phyloP scores from a whole-genome alignment of 306 rosid genomes.

The Alnus rubra region DNA sequence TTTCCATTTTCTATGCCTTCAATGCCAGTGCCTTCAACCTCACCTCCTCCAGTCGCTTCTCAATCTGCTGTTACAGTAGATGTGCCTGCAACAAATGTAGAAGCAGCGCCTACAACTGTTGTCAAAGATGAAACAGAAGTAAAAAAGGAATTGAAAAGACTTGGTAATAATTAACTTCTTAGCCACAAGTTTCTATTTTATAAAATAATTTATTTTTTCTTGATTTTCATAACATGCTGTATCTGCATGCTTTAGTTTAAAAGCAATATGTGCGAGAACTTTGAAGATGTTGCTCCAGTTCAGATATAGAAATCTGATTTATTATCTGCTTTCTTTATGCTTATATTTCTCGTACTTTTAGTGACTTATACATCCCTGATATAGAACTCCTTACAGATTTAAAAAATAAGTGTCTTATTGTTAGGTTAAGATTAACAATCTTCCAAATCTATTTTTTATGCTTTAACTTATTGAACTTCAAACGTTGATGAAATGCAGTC shows the following conservation, averaged over 20 bases:
- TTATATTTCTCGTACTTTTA: not conserved
- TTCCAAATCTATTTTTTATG: too few species aligned
- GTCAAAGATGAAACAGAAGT: constrained; percentile 45
- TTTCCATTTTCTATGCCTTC: constrained; percentile 76
- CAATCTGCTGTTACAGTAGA: constrained; percentile 69
- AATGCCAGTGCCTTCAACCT: constrained; percentile 44
- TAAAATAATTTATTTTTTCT: not conserved
- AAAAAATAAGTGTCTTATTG: too few species aligned
- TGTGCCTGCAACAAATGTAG: constrained; percentile 64
- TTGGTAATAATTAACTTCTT: constrained; percentile 51
- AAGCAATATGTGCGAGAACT: not conserved
- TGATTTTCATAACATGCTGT: not conserved
- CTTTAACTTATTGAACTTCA: not conserved
- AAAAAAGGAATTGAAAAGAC: constrained; percentile 49
- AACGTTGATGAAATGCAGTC: not conserved
- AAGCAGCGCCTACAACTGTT: constrained; percentile 46
- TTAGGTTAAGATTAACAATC: not conserved
- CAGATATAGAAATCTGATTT: not conserved
- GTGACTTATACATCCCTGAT: not conserved
- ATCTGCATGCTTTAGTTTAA: not conserved
- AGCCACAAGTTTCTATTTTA: constrained; percentile 9
- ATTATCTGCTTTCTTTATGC: not conserved
- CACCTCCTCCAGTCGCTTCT: constrained; percentile 46
- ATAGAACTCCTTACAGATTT: not conserved
- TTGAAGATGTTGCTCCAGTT: constrained; percentile 3